Conservation (phyloP, 306 rosid genomes). For the Clitoria ternatea region DNA sequence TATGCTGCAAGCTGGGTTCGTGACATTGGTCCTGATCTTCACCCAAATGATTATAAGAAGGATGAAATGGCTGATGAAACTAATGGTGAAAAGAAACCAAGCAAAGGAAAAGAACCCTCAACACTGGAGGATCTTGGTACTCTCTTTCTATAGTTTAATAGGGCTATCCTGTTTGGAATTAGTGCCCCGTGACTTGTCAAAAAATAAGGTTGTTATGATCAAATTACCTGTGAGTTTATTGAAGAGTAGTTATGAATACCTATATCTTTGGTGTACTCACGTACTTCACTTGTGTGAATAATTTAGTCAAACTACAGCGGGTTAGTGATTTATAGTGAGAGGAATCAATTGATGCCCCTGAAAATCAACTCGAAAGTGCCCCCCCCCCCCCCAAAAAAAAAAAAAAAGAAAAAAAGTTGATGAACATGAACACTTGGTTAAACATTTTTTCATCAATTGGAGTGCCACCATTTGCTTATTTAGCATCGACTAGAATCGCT, state of each 20-base stretch:
- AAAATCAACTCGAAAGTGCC: not conserved
- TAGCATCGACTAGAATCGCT: not conserved
- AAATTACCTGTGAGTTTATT: not conserved
- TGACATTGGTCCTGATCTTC: constrained; percentile 91
- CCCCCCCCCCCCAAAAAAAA: too few species aligned
- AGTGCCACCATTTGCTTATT: not conserved
- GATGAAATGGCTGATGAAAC: constrained; percentile 41
- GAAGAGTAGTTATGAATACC: not conserved
- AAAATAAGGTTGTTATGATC: not conserved
- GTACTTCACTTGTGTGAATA: not conserved
- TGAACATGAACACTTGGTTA: not conserved
- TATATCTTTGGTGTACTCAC: not conserved
- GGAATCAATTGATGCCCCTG: constrained; percentile 8
- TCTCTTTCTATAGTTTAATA: constrained; percentile 9
- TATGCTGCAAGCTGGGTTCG: constrained; percentile 91
- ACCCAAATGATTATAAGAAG: constrained; percentile 77
- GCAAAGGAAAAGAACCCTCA: constrained; percentile 62
- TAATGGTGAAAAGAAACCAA: constrained; percentile 34
- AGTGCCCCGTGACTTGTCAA: not conserved
- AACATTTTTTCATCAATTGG: not conserved
- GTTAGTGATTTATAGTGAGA: not conserved
- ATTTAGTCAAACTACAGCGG: not conserved
- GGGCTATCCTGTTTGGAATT: not conserved
- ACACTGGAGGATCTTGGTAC: constrained; percentile 88
- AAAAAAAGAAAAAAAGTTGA: too few species aligned